A percentile compares a stretch with the other conserved stretches of the same genome.
phyloP scores from a whole-genome alignment of 1,284 basidiomycete genomes.

The Leccinum griseonigrum region DNA sequence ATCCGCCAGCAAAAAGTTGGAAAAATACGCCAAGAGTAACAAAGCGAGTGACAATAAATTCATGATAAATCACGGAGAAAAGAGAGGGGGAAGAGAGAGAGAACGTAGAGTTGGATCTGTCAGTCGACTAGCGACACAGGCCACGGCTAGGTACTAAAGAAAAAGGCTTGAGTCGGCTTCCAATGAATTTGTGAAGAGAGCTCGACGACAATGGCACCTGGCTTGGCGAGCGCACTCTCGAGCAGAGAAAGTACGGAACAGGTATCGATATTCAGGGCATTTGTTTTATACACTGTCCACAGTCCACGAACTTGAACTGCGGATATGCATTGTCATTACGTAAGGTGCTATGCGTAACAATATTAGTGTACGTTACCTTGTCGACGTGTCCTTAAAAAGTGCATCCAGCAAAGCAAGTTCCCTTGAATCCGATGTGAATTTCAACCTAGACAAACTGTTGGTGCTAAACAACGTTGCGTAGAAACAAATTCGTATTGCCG shows the following conservation, averaged over 20 bases:
- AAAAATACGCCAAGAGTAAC: conserved; percentile 20
- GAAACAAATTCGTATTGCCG: conserved; percentile 13
- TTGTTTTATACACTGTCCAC: conserved; percentile 13
- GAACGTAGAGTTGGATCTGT: background rate
- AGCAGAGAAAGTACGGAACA: conserved; percentile 11
- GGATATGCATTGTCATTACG: conserved; percentile 11
- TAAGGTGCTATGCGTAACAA: conserved; percentile 9
- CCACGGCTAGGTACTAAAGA: background rate
- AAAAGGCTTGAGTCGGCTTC: conserved; percentile 15
- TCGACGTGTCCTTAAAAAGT: conserved; percentile 12
- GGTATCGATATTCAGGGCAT: conserved; percentile 10
- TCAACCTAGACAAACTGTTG: background rate
- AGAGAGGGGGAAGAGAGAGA: background rate
- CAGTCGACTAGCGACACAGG: conserved; percentile 17
- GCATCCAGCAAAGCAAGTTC: conserved; percentile 8
- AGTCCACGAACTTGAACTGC: background rate
- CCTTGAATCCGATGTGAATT: conserved; percentile 4
- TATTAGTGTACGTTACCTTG: conserved; percentile 23
- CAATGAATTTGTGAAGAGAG: conserved; percentile 14
- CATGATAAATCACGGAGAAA: conserved; percentile 15
- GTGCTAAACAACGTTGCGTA: conserved; percentile 9
- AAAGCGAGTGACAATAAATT: conserved; percentile 17
- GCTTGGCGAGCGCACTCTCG: conserved; percentile 13
- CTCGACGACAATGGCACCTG: conserved; percentile 18
- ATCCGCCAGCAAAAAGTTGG: conserved; percentile 5